Percentiles rank a stretch among this genome's conserved stretches.
phyloP scores from a whole-genome alignment of 2,329 filamentous ascomycete genomes.

The Alternaria infectoria region DNA sequence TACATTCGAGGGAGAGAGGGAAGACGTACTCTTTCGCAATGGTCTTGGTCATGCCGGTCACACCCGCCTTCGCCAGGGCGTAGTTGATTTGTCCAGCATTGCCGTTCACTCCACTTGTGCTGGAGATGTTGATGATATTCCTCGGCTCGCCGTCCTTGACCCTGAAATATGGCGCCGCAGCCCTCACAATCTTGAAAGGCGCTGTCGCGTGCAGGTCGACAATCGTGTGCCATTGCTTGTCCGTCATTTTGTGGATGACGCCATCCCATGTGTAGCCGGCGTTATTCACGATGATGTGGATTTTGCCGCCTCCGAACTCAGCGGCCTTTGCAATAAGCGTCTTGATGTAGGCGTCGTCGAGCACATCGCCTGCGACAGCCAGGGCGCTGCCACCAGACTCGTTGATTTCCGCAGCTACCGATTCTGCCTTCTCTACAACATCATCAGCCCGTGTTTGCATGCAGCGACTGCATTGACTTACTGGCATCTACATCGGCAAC shows the following conservation, averaged over 20 bases:
- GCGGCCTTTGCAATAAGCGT: constrained; percentile 76
- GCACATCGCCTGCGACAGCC: constrained; percentile 77
- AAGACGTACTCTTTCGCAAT: constrained; percentile 74
- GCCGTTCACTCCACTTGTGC: constrained; percentile 80
- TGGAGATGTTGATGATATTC: constrained; percentile 82
- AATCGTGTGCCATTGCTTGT: constrained; percentile 92
- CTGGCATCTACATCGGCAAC: constrained; percentile 81
- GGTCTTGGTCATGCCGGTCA: constrained; percentile 83
- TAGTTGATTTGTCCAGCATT: constrained; percentile 95
- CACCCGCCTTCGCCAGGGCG: constrained; percentile 81
- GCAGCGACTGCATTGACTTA: constrained; percentile 38
- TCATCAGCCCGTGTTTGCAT: constrained; percentile 14
- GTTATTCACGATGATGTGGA: constrained; percentile 91
- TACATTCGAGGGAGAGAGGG: not conserved
- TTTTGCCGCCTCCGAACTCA: constrained; percentile 83
- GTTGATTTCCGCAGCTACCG: constrained; percentile 75
- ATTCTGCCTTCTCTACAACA: constrained; percentile 68
- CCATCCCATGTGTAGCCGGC: constrained; percentile 93
- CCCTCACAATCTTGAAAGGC: constrained; percentile 80
- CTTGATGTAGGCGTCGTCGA: constrained; percentile 72
- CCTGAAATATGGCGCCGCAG: constrained; percentile 84
- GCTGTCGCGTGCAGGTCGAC: constrained; percentile 82
- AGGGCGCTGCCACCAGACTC: constrained; percentile 70
- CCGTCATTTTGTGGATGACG: constrained; percentile 89
- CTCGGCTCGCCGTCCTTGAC: constrained; percentile 82